Percentiles rank a stretch among this genome's conserved stretches.
phyloP scores from a whole-genome alignment of 768 basidiomycete genomes.

The Mrakia blollopis region DNA sequence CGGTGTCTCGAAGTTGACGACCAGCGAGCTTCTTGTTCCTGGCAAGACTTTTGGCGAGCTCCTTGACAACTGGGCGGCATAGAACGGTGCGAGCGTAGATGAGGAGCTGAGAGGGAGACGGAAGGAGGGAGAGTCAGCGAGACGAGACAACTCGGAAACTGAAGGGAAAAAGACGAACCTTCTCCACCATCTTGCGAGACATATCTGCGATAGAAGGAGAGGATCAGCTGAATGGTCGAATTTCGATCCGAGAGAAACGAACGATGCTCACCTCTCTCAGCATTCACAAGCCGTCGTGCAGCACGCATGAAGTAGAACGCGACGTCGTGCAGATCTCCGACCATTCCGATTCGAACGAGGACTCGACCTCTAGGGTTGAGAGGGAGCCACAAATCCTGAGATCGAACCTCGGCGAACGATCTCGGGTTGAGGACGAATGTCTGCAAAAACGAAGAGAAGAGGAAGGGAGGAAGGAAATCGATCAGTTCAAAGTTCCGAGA shows the following conservation, averaged over 20 bases:
- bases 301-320: slow-evolving; percentile 1
- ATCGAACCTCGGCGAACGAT: neutral
- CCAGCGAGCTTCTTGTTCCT: neutral
- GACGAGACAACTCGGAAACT: neutral
- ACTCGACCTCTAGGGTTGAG: neutral
- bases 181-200: neutral
- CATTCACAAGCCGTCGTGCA: neutral
- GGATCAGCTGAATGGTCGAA: too few relatives aligned
- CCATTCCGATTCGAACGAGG: neutral
- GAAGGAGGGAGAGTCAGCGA: neutral
- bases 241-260: too few relatives aligned
- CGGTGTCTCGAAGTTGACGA: neutral
- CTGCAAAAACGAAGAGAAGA: neutral
- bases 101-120: neutral
- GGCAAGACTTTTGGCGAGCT: neutral
- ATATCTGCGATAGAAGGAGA: neutral
- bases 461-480: neutral
- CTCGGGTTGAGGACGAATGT: neutral
- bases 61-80: neutral
- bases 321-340: neutral
- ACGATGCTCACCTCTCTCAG: neutral
- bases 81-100: neutral
- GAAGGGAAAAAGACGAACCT: neutral
- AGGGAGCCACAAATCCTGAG: neutral
- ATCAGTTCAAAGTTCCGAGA: neutral